A percentile compares a stretch with the other conserved stretches of the same genome.
Evolutionary conservation across 352 stramenopile species (phyloP).

Genomic region (Pythium chondricola): DNA sequence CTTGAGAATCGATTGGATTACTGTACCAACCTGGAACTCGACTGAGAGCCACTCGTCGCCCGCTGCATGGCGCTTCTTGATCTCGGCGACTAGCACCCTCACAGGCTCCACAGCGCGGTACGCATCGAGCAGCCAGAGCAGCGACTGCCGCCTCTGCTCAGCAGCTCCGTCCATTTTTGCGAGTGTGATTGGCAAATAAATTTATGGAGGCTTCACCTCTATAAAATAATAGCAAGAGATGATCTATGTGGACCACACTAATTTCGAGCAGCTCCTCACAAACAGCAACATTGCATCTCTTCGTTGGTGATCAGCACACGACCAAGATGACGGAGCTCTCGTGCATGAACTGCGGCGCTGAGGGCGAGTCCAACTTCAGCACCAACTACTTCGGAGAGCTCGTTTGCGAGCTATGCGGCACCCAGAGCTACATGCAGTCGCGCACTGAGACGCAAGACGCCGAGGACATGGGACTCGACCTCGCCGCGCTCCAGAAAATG

Average conservation of each 20-base stretch:
- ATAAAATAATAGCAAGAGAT: no score
- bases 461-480: conserved; percentile 64
- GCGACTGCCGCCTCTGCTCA: background rate
- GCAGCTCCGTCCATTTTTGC: no score
- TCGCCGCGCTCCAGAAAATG: conserved; percentile 25
- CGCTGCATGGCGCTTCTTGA: conserved; percentile 25
- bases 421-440: conserved; percentile 73
- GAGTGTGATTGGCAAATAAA: no score
- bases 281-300: no score
- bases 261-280: no score
- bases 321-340: conserved; percentile 31
- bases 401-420: conserved; percentile 81
- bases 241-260: conserved; percentile 3
- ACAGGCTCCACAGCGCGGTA: conserved; percentile 66
- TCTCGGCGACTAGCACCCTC: conserved; percentile 25
- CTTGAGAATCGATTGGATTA: background rate
- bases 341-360: conserved; percentile 70
- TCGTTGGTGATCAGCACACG: background rate
- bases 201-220: background rate
- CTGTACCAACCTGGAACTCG: conserved; percentile 46
- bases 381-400: conserved; percentile 82
- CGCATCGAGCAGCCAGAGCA: conserved; percentile 41
- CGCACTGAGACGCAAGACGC: conserved; percentile 79
- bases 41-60: conserved; percentile 37
- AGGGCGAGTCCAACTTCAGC: conserved; percentile 75